Base-by-base conservation (phyloP, 768 basidiomycete genomes). In the Kwoniella sp. region DNA sequence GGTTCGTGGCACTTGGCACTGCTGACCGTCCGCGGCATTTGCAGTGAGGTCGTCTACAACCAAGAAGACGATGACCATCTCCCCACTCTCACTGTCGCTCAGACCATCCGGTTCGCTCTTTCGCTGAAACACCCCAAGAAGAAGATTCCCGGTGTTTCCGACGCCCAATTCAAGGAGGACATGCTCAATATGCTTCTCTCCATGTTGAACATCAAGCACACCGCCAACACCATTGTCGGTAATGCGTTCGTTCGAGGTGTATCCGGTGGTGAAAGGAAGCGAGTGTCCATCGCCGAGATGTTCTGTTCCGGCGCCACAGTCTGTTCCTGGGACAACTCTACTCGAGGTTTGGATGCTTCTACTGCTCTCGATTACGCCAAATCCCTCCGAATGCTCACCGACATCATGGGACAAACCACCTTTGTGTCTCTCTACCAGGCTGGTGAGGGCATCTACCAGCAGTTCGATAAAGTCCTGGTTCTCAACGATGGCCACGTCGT, bases 361-460 rank as follows among this genome's bases (percentile, higher is more conserved):
- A 94, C 92, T 7, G 92, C 92, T 1, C 83, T 92, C 52, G 92
- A 95, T 74, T 94, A 90, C 69, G 86, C 85, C 60, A 90, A 86
- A 79, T 87, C 87, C 46, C 80, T 95, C 57, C 84, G 91, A 19
- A 82, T 91, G 36, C 86, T 90, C 83, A 92, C 92, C 19, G 91
- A 95, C 72, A 77, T 77, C 61, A 76, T 68, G 67, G 65, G 68
- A 30, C 68, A 72, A 68, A 81, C 80, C 29, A 90, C 88, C 0
- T 84, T 92, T 61, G 88, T 90, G n/a, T 88, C 89, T 0, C 85
- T 93, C 37, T 92, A 92, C 79, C 91, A 92, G 79, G 91, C 89
- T 8, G 87, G 88, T 55, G 89, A 91, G 74, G 81, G 81, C 50
- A 81, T 81, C 56, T 82, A 80, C 71, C 68, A 82, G 7, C 76